phyloP scores from a whole-genome alignment of 169 alveolate species.

The Cryptosporidium andersoni region DNA sequence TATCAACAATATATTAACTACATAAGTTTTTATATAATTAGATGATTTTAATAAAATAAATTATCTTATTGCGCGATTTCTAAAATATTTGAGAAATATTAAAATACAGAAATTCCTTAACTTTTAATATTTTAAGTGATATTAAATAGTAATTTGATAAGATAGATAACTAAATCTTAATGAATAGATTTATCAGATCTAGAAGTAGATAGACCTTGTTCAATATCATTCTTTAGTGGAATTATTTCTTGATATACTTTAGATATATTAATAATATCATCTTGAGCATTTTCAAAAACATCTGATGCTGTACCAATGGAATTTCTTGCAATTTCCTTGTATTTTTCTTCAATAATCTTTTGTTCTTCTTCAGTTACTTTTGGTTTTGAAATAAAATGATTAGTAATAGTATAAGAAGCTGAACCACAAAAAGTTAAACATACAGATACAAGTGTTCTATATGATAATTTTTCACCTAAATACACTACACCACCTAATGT shows the following conservation, averaged over 20 bases:
- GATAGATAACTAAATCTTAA: background rate
- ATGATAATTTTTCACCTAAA: slow-evolving; percentile 26
- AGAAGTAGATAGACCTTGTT: slow-evolving; percentile 61
- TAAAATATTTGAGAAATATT: background rate
- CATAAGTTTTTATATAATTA: too few species aligned
- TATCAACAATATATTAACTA: too few species aligned
- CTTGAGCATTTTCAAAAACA: slow-evolving; percentile 63
- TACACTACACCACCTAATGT: slow-evolving; percentile 61
- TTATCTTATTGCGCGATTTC: too few species aligned
- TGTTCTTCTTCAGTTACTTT: slow-evolving; percentile 38
- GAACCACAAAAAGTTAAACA: slow-evolving; percentile 71
- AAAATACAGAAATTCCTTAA: background rate
- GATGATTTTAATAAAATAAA: background rate
- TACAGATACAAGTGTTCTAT: slow-evolving; percentile 43
- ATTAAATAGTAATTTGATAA: background rate
- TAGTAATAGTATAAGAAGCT: slow-evolving; percentile 63
- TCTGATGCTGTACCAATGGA: slow-evolving; percentile 68
- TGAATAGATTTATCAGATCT: background rate
- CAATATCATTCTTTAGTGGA: slow-evolving; percentile 61
- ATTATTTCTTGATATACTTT: slow-evolving; percentile 25
- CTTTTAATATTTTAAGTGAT: background rate
- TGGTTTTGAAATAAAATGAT: slow-evolving; percentile 61
- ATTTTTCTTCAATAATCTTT: slow-evolving; percentile 58
- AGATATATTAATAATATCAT: slow-evolving; percentile 25
- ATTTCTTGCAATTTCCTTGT: slow-evolving; percentile 63